Evolutionary conservation across 140 eudicot genomes (phyloP), one percentile per base, ranked within the genome.

Genomic region (Senecio squalidus): DNA sequence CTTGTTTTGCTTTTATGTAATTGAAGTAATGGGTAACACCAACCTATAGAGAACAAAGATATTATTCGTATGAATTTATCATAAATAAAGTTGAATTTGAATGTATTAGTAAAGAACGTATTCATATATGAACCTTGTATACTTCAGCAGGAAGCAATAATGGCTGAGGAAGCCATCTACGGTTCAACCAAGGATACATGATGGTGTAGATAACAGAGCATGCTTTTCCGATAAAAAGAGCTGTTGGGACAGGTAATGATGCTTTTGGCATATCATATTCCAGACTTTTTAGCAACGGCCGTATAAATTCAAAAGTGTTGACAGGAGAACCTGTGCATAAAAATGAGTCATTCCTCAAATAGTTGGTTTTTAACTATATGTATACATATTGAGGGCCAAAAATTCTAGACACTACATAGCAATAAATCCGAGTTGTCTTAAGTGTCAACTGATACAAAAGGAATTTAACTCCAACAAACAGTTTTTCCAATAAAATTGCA

Each of bases 71-170:
- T 33, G 39, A 33, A 53, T 27, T 40, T 51, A 58, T 5, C 24
- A 30, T 30, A 26, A 33, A 24, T 9, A 2, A 14, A 18, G 43
- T 28, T 7, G 31, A 21, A 30, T 6, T 4, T 43, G 4, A 18
- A 45, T 27, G 6, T 31, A 31, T 22, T 89, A 67, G 41, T 22
- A n/a, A 25, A 26, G n/a, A 18, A 34, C 40, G 23, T 15, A 62
- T 17, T 10, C 1, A 16, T 15, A 24, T 33, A 40, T 1, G 11
- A 33, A 86, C 98, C 98, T 91, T 83, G 83, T 83, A 58, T 10
- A 91, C 96, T 91, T 91, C 98, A 74, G 92, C 78, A 10, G 98
- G 98, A 56, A 91, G 98, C 62, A 83, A 70, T 26, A 86, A 55
- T 34, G 96, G 98, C 60, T 86, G 86, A 71, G 96, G 98, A 64